Evolutionary conservation across 2,329 filamentous ascomycete genomes (phyloP), one percentile per base, ranked within the genome.

Genomic region (Scedosporium apiospermum): DNA sequence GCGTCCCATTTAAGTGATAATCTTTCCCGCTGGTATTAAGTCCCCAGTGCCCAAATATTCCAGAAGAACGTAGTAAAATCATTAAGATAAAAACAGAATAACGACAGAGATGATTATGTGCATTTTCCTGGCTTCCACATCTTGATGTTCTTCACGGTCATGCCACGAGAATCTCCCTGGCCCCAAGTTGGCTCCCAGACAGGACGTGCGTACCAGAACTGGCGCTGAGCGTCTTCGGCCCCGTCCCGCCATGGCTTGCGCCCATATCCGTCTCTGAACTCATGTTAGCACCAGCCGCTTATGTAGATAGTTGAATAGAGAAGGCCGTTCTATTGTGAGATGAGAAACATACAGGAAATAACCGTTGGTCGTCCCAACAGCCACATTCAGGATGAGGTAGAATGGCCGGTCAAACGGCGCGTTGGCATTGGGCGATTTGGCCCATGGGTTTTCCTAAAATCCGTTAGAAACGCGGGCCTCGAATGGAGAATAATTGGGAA

Each of bases 181-280:
- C 44, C 82, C 90, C 90, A 93, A 0, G 88, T 91, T 5, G 87
- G 83, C 55, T 81, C 75, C 89, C 90, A 93, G 27, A 77, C 66
- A 62, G 85, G 77, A 57, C 82, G 80, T 0, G 85, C 81, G 18
- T 87, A 76, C 89, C 89, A 95, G 72, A 96, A 96, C 70, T 93
- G 89, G 68, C 82, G 84, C 73, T 81, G 84, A 5, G 90, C 89
- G 10, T 82, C 87, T 1, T 79, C 73, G 60, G 84, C 87, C 14
- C 72, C 77, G 71, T 95, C 88, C 30, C 91, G 79, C 91, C 91
- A 96, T 1, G 91, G 91, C 79, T 96, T 96, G 42, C 80, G 82
- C 51, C 80, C 80, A 67, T 81, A 77, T 71, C 95, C 90, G 69
- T 88, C 78, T 61, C 73, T 76, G 62, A 53, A 26, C 23, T 58